Percentiles rank a stretch among this genome's conserved stretches.
These are phyloP conservation scores for Friedmanniomyces simplex DNA, from an alignment of 495 filamentous ascomycete genomes.

Conservation along the genomic window DNA sequence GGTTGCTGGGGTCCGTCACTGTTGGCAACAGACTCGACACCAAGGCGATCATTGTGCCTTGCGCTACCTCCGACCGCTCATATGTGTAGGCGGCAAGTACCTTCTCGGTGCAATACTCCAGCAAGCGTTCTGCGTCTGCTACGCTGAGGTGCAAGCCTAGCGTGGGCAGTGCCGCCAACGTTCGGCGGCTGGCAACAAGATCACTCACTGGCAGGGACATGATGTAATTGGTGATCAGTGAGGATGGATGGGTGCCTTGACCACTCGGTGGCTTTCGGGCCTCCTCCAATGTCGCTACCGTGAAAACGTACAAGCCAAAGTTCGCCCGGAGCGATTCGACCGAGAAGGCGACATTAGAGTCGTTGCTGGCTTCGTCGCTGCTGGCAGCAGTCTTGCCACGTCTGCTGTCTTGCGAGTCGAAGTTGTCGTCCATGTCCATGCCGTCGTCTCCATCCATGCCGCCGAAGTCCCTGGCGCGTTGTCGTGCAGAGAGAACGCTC, in stretches of 20 bases:
- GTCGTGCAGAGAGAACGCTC: neutral
- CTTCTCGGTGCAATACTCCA: constrained; percentile 44
- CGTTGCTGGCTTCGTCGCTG: neutral
- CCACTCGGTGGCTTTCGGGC: neutral
- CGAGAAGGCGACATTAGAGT: neutral
- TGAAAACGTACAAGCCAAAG: constrained; percentile 1
- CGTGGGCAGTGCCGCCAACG: constrained; percentile 38
- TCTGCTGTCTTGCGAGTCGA: constrained; percentile 47
- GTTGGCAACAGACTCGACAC: constrained; percentile 53
- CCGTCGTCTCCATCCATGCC: constrained; percentile 35
- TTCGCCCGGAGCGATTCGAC: constrained; percentile 3
- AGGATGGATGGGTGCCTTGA: neutral
- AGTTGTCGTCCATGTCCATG: constrained; percentile 74
- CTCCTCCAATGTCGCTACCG: neutral
- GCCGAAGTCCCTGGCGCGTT: neutral
- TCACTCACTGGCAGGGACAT: constrained; percentile 48
- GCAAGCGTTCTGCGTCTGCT: constrained; percentile 35
- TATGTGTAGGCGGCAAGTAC: constrained; percentile 55
- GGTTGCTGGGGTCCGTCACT: constrained; percentile 48
- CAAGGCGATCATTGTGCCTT: constrained; percentile 57
- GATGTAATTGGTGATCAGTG: constrained; percentile 37
- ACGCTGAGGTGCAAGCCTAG: constrained; percentile 36
- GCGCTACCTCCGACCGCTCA: constrained; percentile 66
- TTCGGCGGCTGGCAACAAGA: constrained; percentile 46
- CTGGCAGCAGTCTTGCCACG: constrained; percentile 18